These are phyloP conservation scores for Thymus quinquecostatus DNA, from an alignment of 257 asterid species.

Conservation along the genomic window DNA sequence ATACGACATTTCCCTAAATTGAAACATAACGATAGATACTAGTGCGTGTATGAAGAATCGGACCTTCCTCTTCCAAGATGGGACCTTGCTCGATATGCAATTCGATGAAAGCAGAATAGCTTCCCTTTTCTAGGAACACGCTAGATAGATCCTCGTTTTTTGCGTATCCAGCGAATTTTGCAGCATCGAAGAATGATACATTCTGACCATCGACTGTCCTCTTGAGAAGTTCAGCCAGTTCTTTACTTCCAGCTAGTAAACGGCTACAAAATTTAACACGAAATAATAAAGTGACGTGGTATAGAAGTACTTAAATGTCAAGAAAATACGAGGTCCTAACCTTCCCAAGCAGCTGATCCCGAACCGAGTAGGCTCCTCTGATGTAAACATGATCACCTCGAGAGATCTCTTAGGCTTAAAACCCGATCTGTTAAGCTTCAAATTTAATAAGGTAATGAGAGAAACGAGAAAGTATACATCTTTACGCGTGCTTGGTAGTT, in stretches of 20 bases:
- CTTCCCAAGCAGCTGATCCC: constrained; percentile 99
- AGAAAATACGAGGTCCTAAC: constrained; percentile 39
- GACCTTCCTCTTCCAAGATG: constrained; percentile 93
- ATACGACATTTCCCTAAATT: not conserved
- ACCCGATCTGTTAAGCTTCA: constrained; percentile 57
- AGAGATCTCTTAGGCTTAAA: constrained; percentile 87
- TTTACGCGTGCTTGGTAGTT: not conserved
- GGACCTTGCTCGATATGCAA: constrained; percentile 99
- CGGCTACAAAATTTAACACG: constrained; percentile 66
- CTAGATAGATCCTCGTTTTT: constrained; percentile 56
- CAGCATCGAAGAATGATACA: constrained; percentile 70
- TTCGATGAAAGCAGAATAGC: constrained; percentile 78
- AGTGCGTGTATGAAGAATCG: not conserved
- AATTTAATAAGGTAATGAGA: constrained; percentile 14
- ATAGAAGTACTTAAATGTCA: not conserved
- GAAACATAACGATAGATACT: not conserved
- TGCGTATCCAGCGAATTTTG: constrained; percentile 70
- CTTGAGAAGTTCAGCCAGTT: constrained; percentile 63
- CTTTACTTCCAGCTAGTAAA: constrained; percentile 76
- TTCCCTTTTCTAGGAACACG: constrained; percentile 68
- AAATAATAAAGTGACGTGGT: constrained; percentile 14
- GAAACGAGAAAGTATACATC: not conserved
- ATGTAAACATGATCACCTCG: constrained; percentile 96
- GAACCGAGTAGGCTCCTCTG: constrained; percentile 98
- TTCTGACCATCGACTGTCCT: constrained; percentile 67